phyloP scores from a whole-genome alignment of 495 filamentous ascomycete genomes.

The Chaetomium tenue region DNA sequence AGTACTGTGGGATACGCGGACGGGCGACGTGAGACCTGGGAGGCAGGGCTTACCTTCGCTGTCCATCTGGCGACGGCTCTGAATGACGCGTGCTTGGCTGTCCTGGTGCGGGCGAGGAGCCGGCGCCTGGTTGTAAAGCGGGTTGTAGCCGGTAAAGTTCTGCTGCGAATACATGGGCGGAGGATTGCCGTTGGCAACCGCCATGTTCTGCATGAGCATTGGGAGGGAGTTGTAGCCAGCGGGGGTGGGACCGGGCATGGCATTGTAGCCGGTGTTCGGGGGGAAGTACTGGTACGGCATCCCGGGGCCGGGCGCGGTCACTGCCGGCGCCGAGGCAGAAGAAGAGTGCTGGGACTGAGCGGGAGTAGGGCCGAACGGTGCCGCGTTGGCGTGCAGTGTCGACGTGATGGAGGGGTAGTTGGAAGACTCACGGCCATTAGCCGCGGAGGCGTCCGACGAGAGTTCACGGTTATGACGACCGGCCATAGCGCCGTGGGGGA shows the following conservation, averaged over 20 bases:
- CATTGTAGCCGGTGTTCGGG: conserved; percentile 26
- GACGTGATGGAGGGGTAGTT: conserved; percentile 58
- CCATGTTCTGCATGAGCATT: conserved; percentile 62
- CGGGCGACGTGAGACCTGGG: background rate
- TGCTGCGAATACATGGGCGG: conserved; percentile 48
- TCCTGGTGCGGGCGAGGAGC: conserved; percentile 47
- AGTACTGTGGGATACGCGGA: background rate
- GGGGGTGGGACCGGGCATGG: conserved; percentile 22
- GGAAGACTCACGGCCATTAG: conserved; percentile 50
- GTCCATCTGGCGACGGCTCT: conserved; percentile 63
- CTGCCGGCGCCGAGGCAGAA: conserved; percentile 35
- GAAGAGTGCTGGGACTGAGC: conserved; percentile 38
- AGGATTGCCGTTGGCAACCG: conserved; percentile 43
- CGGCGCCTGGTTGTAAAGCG: conserved; percentile 42
- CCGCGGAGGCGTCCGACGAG: conserved; percentile 44
- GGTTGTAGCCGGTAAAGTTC: conserved; percentile 46
- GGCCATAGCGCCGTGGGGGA: conserved; percentile 60
- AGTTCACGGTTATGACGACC: conserved; percentile 68
- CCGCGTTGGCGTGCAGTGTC: conserved; percentile 72
- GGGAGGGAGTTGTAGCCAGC: conserved; percentile 49
- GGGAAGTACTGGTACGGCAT: conserved; percentile 46
- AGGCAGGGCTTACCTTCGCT: conserved; percentile 53
- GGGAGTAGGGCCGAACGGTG: conserved; percentile 61
- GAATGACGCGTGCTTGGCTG: conserved; percentile 68
- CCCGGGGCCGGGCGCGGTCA: conserved; percentile 37